Conservation (phyloP, 164 flowering plant species). For the Taxillus chinensis region DNA sequence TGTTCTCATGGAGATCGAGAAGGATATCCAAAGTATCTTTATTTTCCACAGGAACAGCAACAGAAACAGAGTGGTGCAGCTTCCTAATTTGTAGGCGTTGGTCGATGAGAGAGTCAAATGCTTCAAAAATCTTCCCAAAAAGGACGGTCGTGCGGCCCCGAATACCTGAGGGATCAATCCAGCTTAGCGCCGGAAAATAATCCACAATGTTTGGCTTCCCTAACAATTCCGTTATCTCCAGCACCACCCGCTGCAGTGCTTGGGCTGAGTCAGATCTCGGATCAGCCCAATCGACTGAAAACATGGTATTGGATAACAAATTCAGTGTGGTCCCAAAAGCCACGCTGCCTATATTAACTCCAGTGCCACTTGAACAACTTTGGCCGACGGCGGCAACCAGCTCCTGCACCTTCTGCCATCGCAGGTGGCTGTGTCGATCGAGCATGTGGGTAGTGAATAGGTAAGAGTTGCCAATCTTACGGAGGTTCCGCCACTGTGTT, state of each 20-base stretch:
- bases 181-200: neutral
- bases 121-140: neutral
- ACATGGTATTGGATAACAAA: too few relatives aligned
- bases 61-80: neutral
- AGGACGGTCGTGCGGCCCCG: neutral
- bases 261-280: too few relatives aligned
- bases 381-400: too few relatives aligned
- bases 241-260: neutral
- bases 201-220: neutral
- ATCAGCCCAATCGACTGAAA: too few relatives aligned
- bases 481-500: neutral
- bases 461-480: neutral
- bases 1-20: slow-evolving; percentile 10
- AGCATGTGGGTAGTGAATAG: too few relatives aligned
- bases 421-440: too few relatives aligned
- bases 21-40: slow-evolving; percentile 18
- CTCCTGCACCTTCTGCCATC: too few relatives aligned
- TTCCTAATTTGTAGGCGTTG: neutral
- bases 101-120: neutral
- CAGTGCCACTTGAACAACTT: too few relatives aligned
- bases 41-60: neutral
- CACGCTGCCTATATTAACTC: too few relatives aligned
- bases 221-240: neutral
- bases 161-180: neutral
- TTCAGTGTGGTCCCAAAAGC: too few relatives aligned